Conservation (phyloP, 2,329 filamentous ascomycete genomes). For the Colletotrichum camelliae region DNA sequence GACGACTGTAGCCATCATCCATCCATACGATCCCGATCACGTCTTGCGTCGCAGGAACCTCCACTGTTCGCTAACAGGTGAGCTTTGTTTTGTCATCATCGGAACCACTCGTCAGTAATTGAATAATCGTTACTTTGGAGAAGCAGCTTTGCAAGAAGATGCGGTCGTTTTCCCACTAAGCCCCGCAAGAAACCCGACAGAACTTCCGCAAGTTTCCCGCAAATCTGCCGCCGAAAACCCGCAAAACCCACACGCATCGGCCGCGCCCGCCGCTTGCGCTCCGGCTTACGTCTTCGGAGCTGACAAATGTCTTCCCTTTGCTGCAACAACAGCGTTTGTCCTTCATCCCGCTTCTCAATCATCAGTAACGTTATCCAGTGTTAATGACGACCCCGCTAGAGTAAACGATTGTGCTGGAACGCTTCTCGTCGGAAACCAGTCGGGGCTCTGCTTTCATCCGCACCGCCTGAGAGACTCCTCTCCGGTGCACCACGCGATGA, state of each 20-base stretch:
- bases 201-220: background rate
- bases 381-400: background rate
- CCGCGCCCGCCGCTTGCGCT: background rate
- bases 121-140: rapidly evolving
- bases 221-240: conserved; percentile 21
- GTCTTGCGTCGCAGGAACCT: background rate
- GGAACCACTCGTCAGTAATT: background rate
- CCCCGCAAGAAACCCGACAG: background rate
- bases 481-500: background rate
- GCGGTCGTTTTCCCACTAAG: background rate
- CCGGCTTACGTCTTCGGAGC: background rate
- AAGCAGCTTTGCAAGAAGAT: background rate
- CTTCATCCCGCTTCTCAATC: background rate
- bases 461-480: background rate
- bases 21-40: background rate
- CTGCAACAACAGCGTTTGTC: background rate
- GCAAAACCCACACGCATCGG: conserved; percentile 7
- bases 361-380: background rate
- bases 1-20: background rate
- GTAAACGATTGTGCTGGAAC: background rate
- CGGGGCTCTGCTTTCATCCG: background rate
- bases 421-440: background rate
- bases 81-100: background rate
- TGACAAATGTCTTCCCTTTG: background rate
- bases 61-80: background rate